Evolutionary conservation across 1,284 basidiomycete genomes (phyloP).

Genomic region (Inonotus hispidus): DNA sequence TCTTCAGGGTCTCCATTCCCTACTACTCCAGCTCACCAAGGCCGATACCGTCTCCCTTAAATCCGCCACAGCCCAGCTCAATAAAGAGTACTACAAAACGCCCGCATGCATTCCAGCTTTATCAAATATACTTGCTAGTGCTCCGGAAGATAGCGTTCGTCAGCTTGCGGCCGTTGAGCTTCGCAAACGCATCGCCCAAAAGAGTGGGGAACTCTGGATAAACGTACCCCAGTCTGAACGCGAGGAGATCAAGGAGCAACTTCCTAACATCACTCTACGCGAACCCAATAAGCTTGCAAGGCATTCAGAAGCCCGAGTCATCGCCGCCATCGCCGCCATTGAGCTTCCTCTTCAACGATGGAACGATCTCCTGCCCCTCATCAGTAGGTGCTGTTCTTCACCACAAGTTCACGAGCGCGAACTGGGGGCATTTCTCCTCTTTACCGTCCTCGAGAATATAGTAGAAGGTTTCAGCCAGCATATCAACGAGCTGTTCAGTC

Average conservation of each 20-base stretch:
- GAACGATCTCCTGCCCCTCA: conserved; percentile 86
- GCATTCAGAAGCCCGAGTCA: conserved; percentile 86
- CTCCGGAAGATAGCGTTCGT: conserved; percentile 74
- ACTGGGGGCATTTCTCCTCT: conserved; percentile 89
- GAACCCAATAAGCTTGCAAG: conserved; percentile 83
- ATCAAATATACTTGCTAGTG: conserved; percentile 82
- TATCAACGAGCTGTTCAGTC: conserved; percentile 73
- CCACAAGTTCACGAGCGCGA: conserved; percentile 75
- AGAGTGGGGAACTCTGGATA: conserved; percentile 83
- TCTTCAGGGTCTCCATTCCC: conserved; percentile 75
- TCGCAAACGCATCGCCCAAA: conserved; percentile 84
- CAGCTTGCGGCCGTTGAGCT: conserved; percentile 99
- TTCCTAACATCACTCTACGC: conserved; percentile 75
- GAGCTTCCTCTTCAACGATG: conserved; percentile 84
- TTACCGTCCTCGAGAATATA: conserved; percentile 88
- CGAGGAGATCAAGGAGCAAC: conserved; percentile 79
- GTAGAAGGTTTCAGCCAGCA: conserved; percentile 84
- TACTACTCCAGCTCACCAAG: conserved; percentile 79
- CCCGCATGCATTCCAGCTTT: conserved; percentile 89
- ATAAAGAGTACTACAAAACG: conserved; percentile 89
- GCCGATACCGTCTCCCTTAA: conserved; percentile 87
- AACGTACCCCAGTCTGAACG: conserved; percentile 68
- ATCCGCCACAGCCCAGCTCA: conserved; percentile 89
- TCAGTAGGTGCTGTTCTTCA: conserved; percentile 77
- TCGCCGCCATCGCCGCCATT: conserved; percentile 89